Percentiles rank a stretch among this genome's conserved stretches.
These are phyloP conservation scores for Escovopsis sp. DNA, from an alignment of 2,329 filamentous ascomycete genomes.

Conservation along the genomic window DNA sequence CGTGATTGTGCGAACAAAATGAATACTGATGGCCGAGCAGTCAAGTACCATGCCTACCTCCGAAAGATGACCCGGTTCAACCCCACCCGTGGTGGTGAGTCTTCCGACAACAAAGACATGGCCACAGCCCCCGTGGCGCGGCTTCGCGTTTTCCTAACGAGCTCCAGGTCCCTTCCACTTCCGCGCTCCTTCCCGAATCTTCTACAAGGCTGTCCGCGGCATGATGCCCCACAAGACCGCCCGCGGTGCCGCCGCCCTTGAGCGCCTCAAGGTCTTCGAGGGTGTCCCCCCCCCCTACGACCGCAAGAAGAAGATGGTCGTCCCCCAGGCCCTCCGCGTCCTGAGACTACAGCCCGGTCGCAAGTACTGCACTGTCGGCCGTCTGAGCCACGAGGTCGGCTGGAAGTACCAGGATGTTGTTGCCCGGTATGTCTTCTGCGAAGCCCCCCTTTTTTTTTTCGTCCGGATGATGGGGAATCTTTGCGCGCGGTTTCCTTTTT, in stretches of 20 bases:
- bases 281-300: slow-evolving; percentile 97
- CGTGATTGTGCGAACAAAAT: background rate
- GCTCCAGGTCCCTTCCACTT: slow-evolving; percentile 91
- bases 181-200: slow-evolving; percentile 97
- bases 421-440: slow-evolving; percentile 57
- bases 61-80: slow-evolving; percentile 99
- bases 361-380: slow-evolving; percentile 99
- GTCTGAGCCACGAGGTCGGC: slow-evolving; percentile 96
- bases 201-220: slow-evolving; percentile 99
- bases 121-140: background rate
- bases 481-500: background rate
- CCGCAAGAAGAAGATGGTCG: slow-evolving; percentile 99
- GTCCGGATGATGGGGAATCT: background rate
- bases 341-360: slow-evolving; percentile 95
- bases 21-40: slow-evolving; percentile 46
- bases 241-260: slow-evolving; percentile 87
- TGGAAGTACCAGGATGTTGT: slow-evolving; percentile 99
- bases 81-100: slow-evolving; percentile 91
- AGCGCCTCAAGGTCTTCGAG: slow-evolving; percentile 99
- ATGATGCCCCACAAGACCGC: slow-evolving; percentile 99
- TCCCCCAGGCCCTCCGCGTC: slow-evolving; percentile 93
- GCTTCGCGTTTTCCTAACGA: slow-evolving; percentile 9
- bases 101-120: slow-evolving; percentile 5
- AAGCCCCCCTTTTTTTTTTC: background rate
- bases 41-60: slow-evolving; percentile 99